These are phyloP conservation scores for Hygrophoropsis aurantiaca DNA, from an alignment of 768 basidiomycete species.

Conservation along the genomic window DNA sequence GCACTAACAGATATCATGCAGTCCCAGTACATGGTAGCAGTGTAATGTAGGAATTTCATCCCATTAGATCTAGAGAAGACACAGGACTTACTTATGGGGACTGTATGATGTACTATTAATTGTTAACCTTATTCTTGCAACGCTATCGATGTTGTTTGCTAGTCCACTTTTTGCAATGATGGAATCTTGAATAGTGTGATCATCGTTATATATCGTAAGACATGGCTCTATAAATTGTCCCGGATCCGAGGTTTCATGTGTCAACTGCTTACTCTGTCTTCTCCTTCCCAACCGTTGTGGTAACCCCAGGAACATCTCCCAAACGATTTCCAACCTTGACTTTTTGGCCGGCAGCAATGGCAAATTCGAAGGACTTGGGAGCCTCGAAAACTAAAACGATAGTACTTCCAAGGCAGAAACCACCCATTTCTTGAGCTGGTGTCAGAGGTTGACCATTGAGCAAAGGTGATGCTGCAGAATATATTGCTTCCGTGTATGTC, in stretches of 20 bases:
- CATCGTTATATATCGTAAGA: no score
- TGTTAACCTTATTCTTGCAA: no score
- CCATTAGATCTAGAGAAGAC: slow-evolving; percentile 6
- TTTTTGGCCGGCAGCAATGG: slow-evolving; percentile 74
- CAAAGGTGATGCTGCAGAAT: slow-evolving; percentile 78
- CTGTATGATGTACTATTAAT: slow-evolving; percentile 5
- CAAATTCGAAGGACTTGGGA: slow-evolving; percentile 78
- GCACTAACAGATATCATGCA: not conserved
- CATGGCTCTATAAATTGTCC: not conserved
- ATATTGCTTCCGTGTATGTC: slow-evolving; percentile 90
- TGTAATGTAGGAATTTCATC: slow-evolving; percentile 11
- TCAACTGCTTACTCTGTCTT: slow-evolving; percentile 28
- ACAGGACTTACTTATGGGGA: not conserved
- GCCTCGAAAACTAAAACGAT: slow-evolving; percentile 98
- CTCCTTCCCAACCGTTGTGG: slow-evolving; percentile 27
- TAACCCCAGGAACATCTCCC: slow-evolving; percentile 47
- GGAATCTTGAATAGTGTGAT: no score
- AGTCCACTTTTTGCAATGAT: no score
- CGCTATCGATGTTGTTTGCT: no score
- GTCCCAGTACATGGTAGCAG: slow-evolving; percentile 19
- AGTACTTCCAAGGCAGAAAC: slow-evolving; percentile 92
- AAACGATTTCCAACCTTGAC: slow-evolving; percentile 84
- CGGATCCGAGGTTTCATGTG: not conserved
- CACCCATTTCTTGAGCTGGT: slow-evolving; percentile 95
- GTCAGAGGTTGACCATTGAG: slow-evolving; percentile 85